Evolutionary conservation across 2,329 filamentous ascomycete genomes (phyloP).

Genomic region (Fusarium austroafricanum): DNA sequence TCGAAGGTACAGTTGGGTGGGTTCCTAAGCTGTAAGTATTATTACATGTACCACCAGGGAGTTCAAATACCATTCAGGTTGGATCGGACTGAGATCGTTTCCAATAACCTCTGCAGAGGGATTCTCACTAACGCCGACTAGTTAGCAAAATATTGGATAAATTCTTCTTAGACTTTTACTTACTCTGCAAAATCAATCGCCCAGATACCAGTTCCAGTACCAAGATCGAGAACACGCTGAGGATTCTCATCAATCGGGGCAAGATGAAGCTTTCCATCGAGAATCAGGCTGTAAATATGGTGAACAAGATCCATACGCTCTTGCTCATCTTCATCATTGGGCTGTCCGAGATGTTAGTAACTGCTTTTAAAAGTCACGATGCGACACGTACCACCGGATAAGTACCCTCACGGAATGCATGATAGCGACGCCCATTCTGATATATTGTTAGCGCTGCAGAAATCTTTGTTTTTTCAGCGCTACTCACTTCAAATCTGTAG

Average conservation of each 20-base stretch:
- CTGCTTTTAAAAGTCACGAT: accelerated
- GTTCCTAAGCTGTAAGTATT: neutral
- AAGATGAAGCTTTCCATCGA: slow-evolving; percentile 22
- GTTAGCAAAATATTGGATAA: neutral
- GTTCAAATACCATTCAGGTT: slow-evolving; percentile 16
- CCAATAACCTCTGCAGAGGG: slow-evolving; percentile 21
- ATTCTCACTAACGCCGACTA: slow-evolving; percentile 6
- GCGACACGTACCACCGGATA: slow-evolving; percentile 3
- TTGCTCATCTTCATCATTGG: slow-evolving; percentile 30
- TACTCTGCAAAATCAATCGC: slow-evolving; percentile 34
- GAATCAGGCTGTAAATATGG: slow-evolving; percentile 26
- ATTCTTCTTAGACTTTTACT: neutral
- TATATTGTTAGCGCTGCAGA: neutral
- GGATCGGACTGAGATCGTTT: slow-evolving; percentile 30
- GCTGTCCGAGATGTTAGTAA: neutral
- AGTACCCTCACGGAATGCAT: slow-evolving; percentile 30
- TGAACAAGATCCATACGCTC: slow-evolving; percentile 33
- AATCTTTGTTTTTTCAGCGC: neutral
- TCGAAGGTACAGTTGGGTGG: slow-evolving; percentile 29
- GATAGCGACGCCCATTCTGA: slow-evolving; percentile 30
- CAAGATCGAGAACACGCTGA: slow-evolving; percentile 30
- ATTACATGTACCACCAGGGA: accelerated
- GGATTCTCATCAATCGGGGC: slow-evolving; percentile 6
- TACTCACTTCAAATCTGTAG: slow-evolving; percentile 27
- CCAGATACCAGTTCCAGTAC: slow-evolving; percentile 32